Base-by-base conservation (phyloP, 257 asterid species). In the Ilex asprella region DNA sequence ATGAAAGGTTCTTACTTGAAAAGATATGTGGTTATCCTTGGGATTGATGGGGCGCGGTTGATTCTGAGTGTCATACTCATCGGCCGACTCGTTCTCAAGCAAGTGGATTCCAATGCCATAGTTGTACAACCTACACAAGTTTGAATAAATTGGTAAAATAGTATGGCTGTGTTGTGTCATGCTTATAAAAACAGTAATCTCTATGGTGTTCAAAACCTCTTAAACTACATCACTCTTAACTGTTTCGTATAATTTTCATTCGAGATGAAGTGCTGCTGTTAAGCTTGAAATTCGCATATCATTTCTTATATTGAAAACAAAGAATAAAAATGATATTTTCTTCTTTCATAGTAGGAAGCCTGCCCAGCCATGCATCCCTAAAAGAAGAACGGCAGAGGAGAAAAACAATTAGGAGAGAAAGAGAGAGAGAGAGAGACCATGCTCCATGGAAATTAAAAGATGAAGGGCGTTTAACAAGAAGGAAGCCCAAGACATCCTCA, bases 61-160 rank as follows among this genome's bases (percentile, higher is more conserved):
- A 39, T 39, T 56, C 1, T 30, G 4, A 10, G 39, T n/a, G 8
- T 61, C 59, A 54, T 39, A 49, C 13, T 72, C 64, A 41, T 61
- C 72, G 32, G 46, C 16, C 13, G 60, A 51, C 9, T 59, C 73
- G 9, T 16, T 60, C 66, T 73, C 79, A 30, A 77, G 73, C 67
- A 77, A 60, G 66, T 77, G 82, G 30, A 77, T 77, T 0, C 82
- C 82, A 30, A 77, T 64, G 4, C 82, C 82, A 63, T 73, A 73
- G 16, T 70, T 73, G 55, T 69, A 77, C 76, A 77, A 56, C 82
- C 82, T 77, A 30, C 16, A 59, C 13, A 10, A 46, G 3, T 10
- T 2, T 14, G 10, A 12, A 46, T 6, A 46, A 46, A 5, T 46
- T 46, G 52, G 4, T 46, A 7, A 46, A 46, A 10, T 46, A 2